These are phyloP conservation scores for Daedaleopsis nitida DNA, from an alignment of 768 basidiomycete species.

Conservation along the genomic window DNA sequence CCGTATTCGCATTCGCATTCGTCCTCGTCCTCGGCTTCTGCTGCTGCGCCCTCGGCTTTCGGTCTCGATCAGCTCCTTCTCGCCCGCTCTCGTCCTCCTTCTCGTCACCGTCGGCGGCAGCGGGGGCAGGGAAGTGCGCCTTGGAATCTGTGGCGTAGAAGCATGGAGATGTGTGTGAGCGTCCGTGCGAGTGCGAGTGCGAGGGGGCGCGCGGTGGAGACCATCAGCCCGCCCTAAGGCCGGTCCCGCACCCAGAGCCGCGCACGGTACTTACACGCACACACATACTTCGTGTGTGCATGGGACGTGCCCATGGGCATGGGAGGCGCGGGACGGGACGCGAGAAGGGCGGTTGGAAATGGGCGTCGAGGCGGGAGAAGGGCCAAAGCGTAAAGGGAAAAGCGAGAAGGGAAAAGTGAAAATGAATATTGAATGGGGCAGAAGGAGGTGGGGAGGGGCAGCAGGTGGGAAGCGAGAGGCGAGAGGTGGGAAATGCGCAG, in stretches of 20 bases:
- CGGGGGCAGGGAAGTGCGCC: conserved; percentile 47
- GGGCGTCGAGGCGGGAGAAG: background rate
- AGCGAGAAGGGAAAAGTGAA: background rate
- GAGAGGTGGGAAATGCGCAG: background rate
- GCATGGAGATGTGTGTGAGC: conserved; percentile 8
- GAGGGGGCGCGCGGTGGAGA: background rate
- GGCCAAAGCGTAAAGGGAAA: background rate
- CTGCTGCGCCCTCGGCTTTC: background rate
- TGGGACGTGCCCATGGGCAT: background rate
- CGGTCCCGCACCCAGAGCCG: no score
- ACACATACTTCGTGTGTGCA: no score
- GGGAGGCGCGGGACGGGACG: background rate
- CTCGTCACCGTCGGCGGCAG: conserved; percentile 21
- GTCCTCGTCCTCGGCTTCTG: background rate
- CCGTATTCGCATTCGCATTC: background rate
- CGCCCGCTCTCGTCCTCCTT: background rate
- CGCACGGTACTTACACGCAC: no score
- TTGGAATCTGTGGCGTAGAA: conserved; percentile 51
- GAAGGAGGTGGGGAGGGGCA: background rate
- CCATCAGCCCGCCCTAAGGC: background rate
- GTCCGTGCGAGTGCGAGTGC: background rate
- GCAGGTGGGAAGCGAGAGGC: background rate
- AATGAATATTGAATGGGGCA: no score
- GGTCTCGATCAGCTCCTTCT: background rate
- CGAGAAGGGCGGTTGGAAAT: no score